Evolutionary conservation across 768 basidiomycete genomes (phyloP).

Genomic region (Chalciporus sphaerocephalus): DNA sequence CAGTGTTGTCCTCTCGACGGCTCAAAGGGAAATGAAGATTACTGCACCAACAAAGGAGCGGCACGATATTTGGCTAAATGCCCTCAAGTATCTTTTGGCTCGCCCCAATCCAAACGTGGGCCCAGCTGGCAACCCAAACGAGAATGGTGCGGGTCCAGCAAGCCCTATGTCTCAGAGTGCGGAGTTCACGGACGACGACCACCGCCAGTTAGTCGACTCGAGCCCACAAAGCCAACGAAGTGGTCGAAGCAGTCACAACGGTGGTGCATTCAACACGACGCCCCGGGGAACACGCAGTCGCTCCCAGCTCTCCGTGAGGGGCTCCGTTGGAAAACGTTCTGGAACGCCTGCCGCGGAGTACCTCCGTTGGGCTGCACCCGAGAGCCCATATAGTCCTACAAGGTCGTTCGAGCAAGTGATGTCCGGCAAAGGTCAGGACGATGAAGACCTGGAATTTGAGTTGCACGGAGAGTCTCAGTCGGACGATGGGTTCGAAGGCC

Average conservation of each 20-base stretch:
- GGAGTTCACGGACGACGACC: conserved; percentile 51
- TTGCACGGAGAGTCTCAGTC: conserved; percentile 68
- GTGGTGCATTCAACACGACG: conserved; percentile 69
- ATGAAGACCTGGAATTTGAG: conserved; percentile 78
- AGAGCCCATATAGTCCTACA: conserved; percentile 73
- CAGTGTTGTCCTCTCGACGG: conserved; percentile 88
- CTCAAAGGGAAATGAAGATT: conserved; percentile 95
- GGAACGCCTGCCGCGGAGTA: conserved; percentile 94
- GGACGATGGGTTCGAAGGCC: conserved; percentile 81
- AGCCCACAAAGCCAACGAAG: conserved; percentile 78
- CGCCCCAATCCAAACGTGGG: conserved; percentile 48
- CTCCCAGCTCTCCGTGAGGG: conserved; percentile 67
- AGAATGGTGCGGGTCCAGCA: conserved; percentile 36
- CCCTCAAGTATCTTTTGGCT: conserved; percentile 83
- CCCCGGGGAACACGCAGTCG: conserved; percentile 74
- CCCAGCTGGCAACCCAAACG: conserved; percentile 26
- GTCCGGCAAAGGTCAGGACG: conserved; percentile 35
- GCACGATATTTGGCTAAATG: conserved; percentile 95
- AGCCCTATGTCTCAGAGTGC: conserved; percentile 46
- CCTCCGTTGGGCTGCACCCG: conserved; percentile 71
- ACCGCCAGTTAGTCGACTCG: conserved; percentile 42
- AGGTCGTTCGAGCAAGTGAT: conserved; percentile 60
- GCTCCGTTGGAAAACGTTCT: conserved; percentile 77
- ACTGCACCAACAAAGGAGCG: conserved; percentile 94
- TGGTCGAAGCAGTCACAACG: conserved; percentile 51